Evolutionary conservation across 345 rosid genomes (phyloP).

Genomic region (Reutealis trisperma): DNA sequence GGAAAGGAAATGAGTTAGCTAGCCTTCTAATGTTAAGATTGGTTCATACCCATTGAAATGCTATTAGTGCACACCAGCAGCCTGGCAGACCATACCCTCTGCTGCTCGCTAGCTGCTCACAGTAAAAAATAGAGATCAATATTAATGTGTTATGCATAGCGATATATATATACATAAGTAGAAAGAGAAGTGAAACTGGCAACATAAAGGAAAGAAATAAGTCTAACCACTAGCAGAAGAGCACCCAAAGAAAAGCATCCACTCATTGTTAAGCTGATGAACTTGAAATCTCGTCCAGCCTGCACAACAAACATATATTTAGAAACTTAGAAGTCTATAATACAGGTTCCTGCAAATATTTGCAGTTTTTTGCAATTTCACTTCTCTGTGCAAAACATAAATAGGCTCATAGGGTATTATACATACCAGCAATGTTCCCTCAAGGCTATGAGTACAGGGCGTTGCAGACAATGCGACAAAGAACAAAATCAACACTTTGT

Average conservation of each 20-base stretch:
- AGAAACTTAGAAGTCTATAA: no score
- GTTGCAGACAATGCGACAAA: slow-evolving; percentile 62
- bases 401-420: neutral
- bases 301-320: slow-evolving; percentile 22
- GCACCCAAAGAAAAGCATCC: slow-evolving; percentile 66
- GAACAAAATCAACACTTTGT: slow-evolving; percentile 65
- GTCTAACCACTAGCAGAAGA: slow-evolving; percentile 16
- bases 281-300: slow-evolving; percentile 85
- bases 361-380: no score
- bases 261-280: slow-evolving; percentile 61
- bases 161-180: no score
- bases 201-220: neutral
- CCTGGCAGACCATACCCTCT: slow-evolving; percentile 22
- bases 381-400: no score
- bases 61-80: slow-evolving; percentile 28
- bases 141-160: no score
- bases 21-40: neutral
- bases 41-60: slow-evolving; percentile 25
- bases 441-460: slow-evolving; percentile 73
- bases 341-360: no score
- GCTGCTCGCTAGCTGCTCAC: slow-evolving; percentile 21
- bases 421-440: slow-evolving; percentile 81
- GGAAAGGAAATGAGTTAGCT: no score
- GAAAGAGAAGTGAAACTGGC: neutral
- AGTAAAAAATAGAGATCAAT: neutral